Evolutionary conservation across 805 yeast species (phyloP), one percentile per base, ranked within the genome.

Genomic region (Wickerhamomyces canadensis): DNA sequence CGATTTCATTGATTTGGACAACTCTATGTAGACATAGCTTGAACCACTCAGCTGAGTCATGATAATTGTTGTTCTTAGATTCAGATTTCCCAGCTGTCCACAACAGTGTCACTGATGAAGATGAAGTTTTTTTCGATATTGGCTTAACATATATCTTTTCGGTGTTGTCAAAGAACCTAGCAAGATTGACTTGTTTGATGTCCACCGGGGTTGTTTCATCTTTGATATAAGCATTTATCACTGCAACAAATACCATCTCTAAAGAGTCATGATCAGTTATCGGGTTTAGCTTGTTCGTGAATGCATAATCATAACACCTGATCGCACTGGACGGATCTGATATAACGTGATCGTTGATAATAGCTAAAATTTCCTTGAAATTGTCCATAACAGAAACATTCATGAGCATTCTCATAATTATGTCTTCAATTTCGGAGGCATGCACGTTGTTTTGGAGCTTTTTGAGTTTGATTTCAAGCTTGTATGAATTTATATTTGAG

Each of bases 21-120:
- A 58, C 24, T n/a, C 52, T 40, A 15, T 44, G 52, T 10, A 60
- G 41, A 6, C 59, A 49, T 2, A 57, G 32, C 6, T 51, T 38
- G 32, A 54, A 56, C 54, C 58, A 61, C 3, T 42, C 46, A 11
- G 54, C 41, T 6, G 59, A 45, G 16, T 54, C 52, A 1, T 25
- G 19, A 27, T 30, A 45, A 3, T 51, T 38, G 7, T 44, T 47
- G 9, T 31, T 36, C 42, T 56, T 67, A 21, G 51, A 54, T 14
- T 49, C 43, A 14, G 47, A 43, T 27, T 64, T 64, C 0, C 66
- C 70, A 15, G 47, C 37, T 33, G 65, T 67, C 70, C 72, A 68
- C 15, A 68, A 39, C 19, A 68, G 38, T 1, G 70, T 57, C 0
- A 62, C 51, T 5, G 61, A 35, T 29, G 66, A 51, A 5, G 64